Evolutionary conservation across 2,329 filamentous ascomycete species (phyloP).

Genomic region (Westerdykella sp.): DNA sequence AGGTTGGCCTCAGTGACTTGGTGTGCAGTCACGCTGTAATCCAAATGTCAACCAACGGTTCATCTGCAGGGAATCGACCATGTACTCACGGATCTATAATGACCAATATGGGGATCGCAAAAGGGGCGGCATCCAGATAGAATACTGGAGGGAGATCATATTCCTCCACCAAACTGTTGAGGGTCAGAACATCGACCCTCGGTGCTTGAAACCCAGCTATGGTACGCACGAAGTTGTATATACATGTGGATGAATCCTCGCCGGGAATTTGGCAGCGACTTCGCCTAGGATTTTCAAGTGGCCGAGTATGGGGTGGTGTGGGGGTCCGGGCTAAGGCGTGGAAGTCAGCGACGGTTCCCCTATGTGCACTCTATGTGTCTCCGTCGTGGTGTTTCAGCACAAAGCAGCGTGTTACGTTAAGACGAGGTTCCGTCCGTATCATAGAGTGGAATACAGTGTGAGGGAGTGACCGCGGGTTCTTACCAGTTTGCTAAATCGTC

Average conservation of each 20-base stretch:
- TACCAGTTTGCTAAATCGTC: constrained; percentile 8
- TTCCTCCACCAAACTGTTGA: constrained; percentile 8
- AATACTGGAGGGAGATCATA: constrained; percentile 36
- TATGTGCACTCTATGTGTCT: too few species aligned
- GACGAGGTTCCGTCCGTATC: too few species aligned
- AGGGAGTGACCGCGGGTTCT: not conserved
- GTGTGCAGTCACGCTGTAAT: constrained; percentile 19
- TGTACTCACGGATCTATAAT: constrained; percentile 24
- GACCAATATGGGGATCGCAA: constrained; percentile 27
- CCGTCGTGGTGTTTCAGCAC: too few species aligned
- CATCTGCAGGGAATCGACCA: not conserved
- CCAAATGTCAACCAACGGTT: not conserved
- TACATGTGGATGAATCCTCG: constrained; percentile 31
- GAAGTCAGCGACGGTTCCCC: not conserved
- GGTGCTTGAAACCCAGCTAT: not conserved
- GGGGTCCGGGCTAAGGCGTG: constrained; percentile 28
- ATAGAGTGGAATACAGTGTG: too few species aligned
- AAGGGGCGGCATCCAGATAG: constrained; percentile 38
- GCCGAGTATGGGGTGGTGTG: constrained; percentile 33
- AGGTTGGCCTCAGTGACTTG: constrained; percentile 29
- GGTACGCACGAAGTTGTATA: constrained; percentile 1
- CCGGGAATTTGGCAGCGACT: constrained; percentile 27
- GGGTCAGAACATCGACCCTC: constrained; percentile 16
- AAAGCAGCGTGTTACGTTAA: too few species aligned
- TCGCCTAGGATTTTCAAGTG: constrained; percentile 32